phyloP scores from a whole-genome alignment of 148 eudicot species.

The Rhododendron vialii region DNA sequence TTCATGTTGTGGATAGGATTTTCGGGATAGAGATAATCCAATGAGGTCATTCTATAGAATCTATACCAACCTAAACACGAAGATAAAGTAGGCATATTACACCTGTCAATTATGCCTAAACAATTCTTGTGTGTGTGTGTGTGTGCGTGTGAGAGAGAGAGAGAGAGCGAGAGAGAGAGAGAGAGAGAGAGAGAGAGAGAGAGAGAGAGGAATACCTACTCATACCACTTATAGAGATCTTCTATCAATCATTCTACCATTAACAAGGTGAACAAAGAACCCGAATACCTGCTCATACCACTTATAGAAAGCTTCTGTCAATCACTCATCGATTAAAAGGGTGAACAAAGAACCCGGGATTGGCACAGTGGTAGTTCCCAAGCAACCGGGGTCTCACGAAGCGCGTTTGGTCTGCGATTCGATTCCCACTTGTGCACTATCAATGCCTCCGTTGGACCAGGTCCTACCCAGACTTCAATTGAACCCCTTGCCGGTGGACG shows the following conservation, averaged over 20 bases:
- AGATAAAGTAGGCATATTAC: background rate
- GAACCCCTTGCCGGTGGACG: background rate
- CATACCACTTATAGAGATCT: background rate
- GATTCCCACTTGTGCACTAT: background rate
- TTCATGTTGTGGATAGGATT: background rate
- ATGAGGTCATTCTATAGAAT: background rate
- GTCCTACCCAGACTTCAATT: background rate
- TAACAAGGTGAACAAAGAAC: background rate
- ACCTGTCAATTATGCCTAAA: background rate
- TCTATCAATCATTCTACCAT: constrained; percentile 1
- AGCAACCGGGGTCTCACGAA: background rate
- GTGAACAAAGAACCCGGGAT: background rate
- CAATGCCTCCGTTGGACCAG: background rate
- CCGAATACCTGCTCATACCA: background rate
- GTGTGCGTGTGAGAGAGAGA: background rate
- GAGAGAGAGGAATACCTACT: background rate
- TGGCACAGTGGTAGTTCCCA: background rate
- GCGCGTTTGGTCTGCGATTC: background rate
- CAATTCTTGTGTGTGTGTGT: background rate
- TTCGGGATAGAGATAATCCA: background rate
- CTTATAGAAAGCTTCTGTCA: background rate
- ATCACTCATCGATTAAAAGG: background rate
- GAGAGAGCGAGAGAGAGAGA: background rate
- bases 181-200: background rate
- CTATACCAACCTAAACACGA: background rate